Base-by-base conservation (phyloP, 352 stramenopile genomes). In the Blastocystis sp. region DNA sequence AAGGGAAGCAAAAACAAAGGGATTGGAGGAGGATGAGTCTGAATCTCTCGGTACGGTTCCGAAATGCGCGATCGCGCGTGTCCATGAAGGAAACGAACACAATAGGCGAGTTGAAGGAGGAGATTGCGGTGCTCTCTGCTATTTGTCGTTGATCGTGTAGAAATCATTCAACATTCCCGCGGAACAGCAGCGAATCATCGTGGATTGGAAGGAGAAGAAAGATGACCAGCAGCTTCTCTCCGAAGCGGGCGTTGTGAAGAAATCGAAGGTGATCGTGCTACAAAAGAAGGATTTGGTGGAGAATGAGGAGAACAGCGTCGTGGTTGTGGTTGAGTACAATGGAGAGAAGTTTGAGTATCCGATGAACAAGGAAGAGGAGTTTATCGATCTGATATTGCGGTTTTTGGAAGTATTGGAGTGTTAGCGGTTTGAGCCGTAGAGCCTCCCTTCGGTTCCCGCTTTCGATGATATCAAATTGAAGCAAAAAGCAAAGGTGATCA, bases 361-460 rank as follows among this genome's bases (percentile, higher is more conserved):
- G 2, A 84, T 84, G 53, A 66, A 84, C 48, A 84, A 84, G 48
- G 74, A 84, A 69, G 52, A 84, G 34, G 74, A 84, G 14, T 62
- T 28, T 17, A 69, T 62, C 1, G 74, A 84, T 43, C 14, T 84
- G 38, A 45, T 84, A 23, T 64, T 61, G 19, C 7, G 38, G 34
- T 84, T 84, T 84, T 84, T 84, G 34, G 14, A 67, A n/a, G 74
- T 84, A 52, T 11, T 53, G 48, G 4, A 11, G 7, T 53, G 10
- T 59, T 41, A 14, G 14, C 19, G n/a, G 40, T 52, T 28, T 84
- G 40, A 64, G 43, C 0, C 10, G 11, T 84, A 84, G 74, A 69
- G 52, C 19, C 74, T 56, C 5, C 5, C 67, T 59, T 19, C 11
- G 23, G 34, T 67, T 48, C 38, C 61, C 3, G 21, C 65, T 17